phyloP scores from a whole-genome alignment of 2,329 filamentous ascomycete genomes.

The Pestalotiopsis sp. region DNA sequence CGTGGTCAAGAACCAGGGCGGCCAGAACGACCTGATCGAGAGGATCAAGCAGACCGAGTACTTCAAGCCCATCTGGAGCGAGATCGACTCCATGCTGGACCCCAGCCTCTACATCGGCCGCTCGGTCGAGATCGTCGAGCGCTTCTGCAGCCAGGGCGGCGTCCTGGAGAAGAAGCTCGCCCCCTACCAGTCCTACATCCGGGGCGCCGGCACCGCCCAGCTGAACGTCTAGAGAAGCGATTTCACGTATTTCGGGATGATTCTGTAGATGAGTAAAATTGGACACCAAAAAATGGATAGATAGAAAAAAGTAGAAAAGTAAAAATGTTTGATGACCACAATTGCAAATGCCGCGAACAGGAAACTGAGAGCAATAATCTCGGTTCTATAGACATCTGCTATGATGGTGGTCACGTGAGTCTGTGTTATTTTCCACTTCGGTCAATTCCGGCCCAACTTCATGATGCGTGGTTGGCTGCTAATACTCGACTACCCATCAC shows the following conservation, averaged over 20 bases:
- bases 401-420: too few relatives aligned
- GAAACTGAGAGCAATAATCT: too few relatives aligned
- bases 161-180: constrained; percentile 39
- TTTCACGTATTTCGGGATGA: not conserved
- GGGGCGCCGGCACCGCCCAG: constrained; percentile 35
- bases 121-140: constrained; percentile 46
- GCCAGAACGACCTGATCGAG: constrained; percentile 73
- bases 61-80: constrained; percentile 67
- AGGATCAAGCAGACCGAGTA: not conserved
- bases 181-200: constrained; percentile 40
- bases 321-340: not conserved
- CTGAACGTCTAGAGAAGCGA: constrained; percentile 37
- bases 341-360: too few relatives aligned
- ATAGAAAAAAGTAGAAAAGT: not conserved
- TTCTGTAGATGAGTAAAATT: not conserved
- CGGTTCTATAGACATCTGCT: too few relatives aligned
- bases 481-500: too few relatives aligned
- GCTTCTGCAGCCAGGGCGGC: constrained; percentile 43
- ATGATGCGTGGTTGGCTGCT: too few relatives aligned
- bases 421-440: too few relatives aligned
- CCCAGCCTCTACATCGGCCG: constrained; percentile 56
- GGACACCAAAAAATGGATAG: not conserved
- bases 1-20: constrained; percentile 52
- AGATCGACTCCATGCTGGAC: constrained; percentile 70
- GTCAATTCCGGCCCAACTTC: too few relatives aligned